Evolutionary conservation across 148 eudicot species (phyloP), one percentile per base, ranked within the genome.

Genomic region (Euryodendron excelsum): DNA sequence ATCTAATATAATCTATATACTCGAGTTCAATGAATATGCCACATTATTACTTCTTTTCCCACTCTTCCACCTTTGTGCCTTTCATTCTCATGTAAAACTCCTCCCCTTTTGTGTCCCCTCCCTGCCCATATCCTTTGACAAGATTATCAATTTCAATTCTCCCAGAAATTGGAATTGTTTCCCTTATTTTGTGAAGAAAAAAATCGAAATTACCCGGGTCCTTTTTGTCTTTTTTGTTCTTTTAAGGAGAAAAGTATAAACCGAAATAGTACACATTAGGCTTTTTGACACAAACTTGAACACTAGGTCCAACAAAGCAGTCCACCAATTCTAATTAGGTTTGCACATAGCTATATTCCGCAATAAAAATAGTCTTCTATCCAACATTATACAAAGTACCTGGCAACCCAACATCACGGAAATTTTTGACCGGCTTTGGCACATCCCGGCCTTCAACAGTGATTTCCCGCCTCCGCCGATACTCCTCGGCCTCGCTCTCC

Each of bases 361-460:
- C 45, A 7, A 59, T 59, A 59, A 23, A 4, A 5, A 23, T 5
- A 59, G 41, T 72, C 20, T 3, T 1, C 5, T 7, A 17, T 30
- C 14, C 41, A 53, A 4, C 62, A 53, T 33, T 28, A 52, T 23
- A 12, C n/a, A 2, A 48, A 33, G 21, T 85, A 96, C 99, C 99
- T 88, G 98, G 99, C 79, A 93, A 96, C 17, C 98, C 92, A 18
- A 87, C 89, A 76, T 93, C 99, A 2, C 61, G 66, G 33, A 96
- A 93, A 72, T 84, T 82, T 82, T 80, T 86, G 25, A 96, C 88
- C 39, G 99, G 99, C 78, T 90, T 96, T 0, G 97, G 98, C 74
- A 96, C 95, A 56, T 93, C 97, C 36, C 89, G 89, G 4, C 99
- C 99, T 48, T 96, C 99, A 1, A 96, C 87, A 0, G 99, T 96